These are phyloP conservation scores for Juglanconis oblonga DNA, from an alignment of 2,329 filamentous ascomycete species.

Conservation along the genomic window DNA sequence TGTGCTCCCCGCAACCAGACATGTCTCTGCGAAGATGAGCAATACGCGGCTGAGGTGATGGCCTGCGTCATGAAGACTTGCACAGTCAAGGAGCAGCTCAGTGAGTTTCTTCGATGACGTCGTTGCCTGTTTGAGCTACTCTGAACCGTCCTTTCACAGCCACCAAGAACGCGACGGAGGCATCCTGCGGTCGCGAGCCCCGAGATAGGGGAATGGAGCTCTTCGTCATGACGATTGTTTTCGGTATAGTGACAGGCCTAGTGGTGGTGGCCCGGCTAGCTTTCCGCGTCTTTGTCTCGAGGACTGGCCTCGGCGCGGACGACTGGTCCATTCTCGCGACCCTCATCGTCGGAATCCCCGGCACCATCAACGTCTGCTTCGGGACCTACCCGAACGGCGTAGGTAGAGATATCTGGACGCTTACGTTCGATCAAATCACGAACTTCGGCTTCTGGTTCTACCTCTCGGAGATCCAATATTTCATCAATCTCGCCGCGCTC, in stretches of 20 bases:
- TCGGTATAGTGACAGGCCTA: conserved; percentile 6
- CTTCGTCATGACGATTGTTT: neutral
- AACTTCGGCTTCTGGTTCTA: conserved; percentile 24
- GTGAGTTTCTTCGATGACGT: neutral
- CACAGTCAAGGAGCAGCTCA: conserved; percentile 11
- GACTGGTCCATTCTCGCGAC: conserved; percentile 20
- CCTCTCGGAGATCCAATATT: conserved; percentile 21
- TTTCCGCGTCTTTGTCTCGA: conserved; percentile 16
- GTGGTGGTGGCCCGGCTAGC: conserved; percentile 8
- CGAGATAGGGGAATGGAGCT: neutral
- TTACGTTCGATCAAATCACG: conserved; percentile 25
- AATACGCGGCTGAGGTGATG: neutral
- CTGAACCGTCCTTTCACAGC: neutral
- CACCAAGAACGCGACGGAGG: conserved; percentile 10
- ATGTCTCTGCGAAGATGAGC: conserved; percentile 5
- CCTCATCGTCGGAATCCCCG: conserved; percentile 18
- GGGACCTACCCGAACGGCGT: conserved; percentile 20
- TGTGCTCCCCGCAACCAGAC: conserved; percentile 13
- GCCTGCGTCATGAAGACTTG: conserved; percentile 4
- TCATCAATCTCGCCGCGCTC: conserved; percentile 6
- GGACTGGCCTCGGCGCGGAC: conserved; percentile 15
- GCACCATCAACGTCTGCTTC: conserved; percentile 14
- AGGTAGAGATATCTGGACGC: conserved; percentile 27
- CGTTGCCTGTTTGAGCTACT: neutral
- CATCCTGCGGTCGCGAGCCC: neutral